phyloP scores from a whole-genome alignment of 1,139 yeast genomes.

The Protomyces lactucae-debilis region DNA sequence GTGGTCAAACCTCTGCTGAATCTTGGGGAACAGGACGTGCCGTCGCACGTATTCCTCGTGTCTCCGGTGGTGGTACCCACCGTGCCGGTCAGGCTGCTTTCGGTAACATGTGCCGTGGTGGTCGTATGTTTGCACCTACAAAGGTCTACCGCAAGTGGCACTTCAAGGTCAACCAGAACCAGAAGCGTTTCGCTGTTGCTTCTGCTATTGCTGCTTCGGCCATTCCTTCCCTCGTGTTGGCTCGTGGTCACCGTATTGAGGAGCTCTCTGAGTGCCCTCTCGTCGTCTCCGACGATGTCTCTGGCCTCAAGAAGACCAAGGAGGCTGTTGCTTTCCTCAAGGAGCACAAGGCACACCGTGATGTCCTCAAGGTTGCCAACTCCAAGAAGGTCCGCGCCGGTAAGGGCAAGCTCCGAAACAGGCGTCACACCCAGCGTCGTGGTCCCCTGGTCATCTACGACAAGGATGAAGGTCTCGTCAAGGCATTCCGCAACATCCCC shows the following conservation, averaged over 20 bases:
- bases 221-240: slow-evolving; percentile 95
- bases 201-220: slow-evolving; percentile 99
- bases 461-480: slow-evolving; percentile 93
- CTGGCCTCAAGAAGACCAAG: slow-evolving; percentile 93
- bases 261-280: slow-evolving; percentile 97
- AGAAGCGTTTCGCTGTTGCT: slow-evolving; percentile 99
- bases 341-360: slow-evolving; percentile 98
- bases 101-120: slow-evolving; percentile 99
- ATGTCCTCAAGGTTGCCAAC: slow-evolving; percentile 94
- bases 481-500: slow-evolving; percentile 99
- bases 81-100: slow-evolving; percentile 99
- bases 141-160: slow-evolving; percentile 99
- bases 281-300: slow-evolving; percentile 90
- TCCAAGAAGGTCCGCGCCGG: slow-evolving; percentile 99
- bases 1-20: slow-evolving; percentile 99
- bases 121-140: slow-evolving; percentile 99
- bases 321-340: slow-evolving; percentile 98
- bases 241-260: slow-evolving; percentile 99
- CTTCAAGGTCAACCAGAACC: slow-evolving; percentile 99
- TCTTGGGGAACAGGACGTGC: slow-evolving; percentile 99
- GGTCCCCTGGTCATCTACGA: slow-evolving; percentile 98
- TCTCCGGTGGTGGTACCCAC: slow-evolving; percentile 99
- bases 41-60: slow-evolving; percentile 99
- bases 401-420: slow-evolving; percentile 99
- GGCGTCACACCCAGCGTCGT: slow-evolving; percentile 99